Conservation (phyloP, 345 rosid genomes). For the Streptanthus diversifolius region DNA sequence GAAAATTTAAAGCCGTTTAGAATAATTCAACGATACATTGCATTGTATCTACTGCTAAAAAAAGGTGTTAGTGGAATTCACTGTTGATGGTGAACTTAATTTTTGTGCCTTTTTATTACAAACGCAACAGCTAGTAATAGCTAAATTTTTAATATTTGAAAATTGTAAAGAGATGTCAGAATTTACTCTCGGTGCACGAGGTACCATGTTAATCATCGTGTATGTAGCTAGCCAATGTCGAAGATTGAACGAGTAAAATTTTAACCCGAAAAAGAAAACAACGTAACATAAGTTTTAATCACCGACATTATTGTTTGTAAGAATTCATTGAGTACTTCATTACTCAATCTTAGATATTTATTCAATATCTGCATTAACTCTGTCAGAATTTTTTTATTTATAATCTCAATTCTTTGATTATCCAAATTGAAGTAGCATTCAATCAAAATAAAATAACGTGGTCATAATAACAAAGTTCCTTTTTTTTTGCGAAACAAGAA, state of each 20-base stretch:
- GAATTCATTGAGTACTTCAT: background rate
- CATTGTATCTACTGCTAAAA: too few species aligned
- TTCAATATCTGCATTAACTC: background rate
- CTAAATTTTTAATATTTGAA: background rate
- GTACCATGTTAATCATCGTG: conserved; percentile 6
- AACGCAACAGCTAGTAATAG: background rate
- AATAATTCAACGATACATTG: too few species aligned
- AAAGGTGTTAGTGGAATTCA: too few species aligned
- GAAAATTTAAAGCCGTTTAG: background rate
- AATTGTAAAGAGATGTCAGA: background rate
- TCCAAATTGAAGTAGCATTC: background rate
- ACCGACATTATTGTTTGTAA: background rate
- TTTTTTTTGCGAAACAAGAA: too few species aligned
- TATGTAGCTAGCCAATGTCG: background rate
- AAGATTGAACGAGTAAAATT: background rate
- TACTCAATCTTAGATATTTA: background rate
- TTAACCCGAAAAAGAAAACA: too few species aligned
- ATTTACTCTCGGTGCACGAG: conserved; percentile 4
- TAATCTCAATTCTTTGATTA: background rate
- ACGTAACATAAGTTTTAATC: background rate
- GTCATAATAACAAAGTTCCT: background rate
- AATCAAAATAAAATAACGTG: background rate
- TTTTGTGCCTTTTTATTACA: background rate
- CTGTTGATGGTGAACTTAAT: background rate
- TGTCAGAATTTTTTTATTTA: background rate